phyloP scores from a whole-genome alignment of 345 rosid genomes.

The Anastatica hierochuntica region DNA sequence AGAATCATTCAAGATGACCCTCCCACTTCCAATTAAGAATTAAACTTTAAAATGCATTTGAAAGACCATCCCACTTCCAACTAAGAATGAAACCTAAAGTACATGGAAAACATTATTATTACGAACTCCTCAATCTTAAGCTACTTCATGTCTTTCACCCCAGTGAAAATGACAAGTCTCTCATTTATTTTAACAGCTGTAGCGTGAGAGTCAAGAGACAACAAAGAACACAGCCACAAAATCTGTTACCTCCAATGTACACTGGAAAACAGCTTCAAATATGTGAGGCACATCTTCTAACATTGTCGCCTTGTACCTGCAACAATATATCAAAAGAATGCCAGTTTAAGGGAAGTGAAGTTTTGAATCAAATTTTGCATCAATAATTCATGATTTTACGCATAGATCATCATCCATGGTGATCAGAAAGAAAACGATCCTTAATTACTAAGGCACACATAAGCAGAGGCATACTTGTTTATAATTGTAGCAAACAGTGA shows the following conservation, averaged over 20 bases:
- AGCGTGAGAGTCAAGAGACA: neutral
- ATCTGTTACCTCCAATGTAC: conserved; percentile 79
- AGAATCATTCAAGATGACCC: neutral
- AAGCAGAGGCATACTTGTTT: conserved; percentile 53
- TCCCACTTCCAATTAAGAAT: neutral
- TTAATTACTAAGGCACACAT: neutral
- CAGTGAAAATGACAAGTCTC: neutral
- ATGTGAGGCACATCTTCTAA: conserved; percentile 84
- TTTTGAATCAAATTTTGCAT: no score
- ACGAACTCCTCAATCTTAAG: neutral
- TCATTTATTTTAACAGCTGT: neutral
- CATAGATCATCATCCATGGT: no score
- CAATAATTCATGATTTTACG: no score
- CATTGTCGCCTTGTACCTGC: conserved; percentile 64
- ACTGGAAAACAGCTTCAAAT: conserved; percentile 97
- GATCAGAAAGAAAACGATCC: neutral
- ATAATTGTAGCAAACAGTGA: conserved; percentile 95
- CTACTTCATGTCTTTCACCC: neutral
- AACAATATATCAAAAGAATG: neutral
- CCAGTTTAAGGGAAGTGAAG: neutral
- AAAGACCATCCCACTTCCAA: neutral
- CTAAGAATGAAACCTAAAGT: neutral
- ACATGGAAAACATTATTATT: neutral
- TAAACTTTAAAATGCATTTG: no score
- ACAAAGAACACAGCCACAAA: neutral